Base-by-base conservation (phyloP, 139 green algal genomes). In the Tetraselmis chui region DNA sequence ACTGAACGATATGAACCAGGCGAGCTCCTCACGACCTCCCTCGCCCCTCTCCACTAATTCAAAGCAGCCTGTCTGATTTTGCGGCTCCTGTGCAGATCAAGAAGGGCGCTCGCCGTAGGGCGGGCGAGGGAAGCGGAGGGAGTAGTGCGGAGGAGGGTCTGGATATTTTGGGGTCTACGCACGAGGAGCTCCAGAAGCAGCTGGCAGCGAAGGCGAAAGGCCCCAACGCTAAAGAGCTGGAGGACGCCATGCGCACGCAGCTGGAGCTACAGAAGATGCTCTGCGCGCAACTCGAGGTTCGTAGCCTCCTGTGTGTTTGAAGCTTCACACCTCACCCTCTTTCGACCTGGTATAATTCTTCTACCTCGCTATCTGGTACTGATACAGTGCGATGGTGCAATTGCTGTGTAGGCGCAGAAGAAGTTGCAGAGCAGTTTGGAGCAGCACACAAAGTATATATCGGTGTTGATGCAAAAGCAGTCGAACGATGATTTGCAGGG, bases 231-330 rank as follows among this genome's bases (percentile, higher is more conserved):
- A 67, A 67, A 18, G 45, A 67, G 32, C 2, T 76, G 77, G 85
- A 88, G 80, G 87, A 91, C 28, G 88, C 87, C 31, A 79, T 92
- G 77, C 30, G 77, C 27, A 87, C 86, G 84, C 89, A 92, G 83
- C 86, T 89, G 80, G 89, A 92, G 76, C 87, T 92, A 84, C 89
- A 92, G 80, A 88, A 85, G 77, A 79, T 78, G 29, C 83, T 90
- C 80, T 85, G 89, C 45, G 83, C 85, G 32, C 86, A 89, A 80
- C 79, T 89, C 0, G 83, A 89, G 83, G 83, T 77, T 28, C 29
- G 79, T 59, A n/a, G 58, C 24, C n/a, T n/a, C n/a, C n/a, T n/a
- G n/a, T n/a, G n/a, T n/a, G n/a, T n/a, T n/a, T n/a, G n/a, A n/a
- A n/a, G n/a, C n/a, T n/a, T n/a, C n/a, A n/a, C n/a, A n/a, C n/a